Evolutionary conservation across 192 early-diverging fungal genomes (phyloP), one percentile per base, ranked within the genome.

Genomic region (Coemansia interrupta): DNA sequence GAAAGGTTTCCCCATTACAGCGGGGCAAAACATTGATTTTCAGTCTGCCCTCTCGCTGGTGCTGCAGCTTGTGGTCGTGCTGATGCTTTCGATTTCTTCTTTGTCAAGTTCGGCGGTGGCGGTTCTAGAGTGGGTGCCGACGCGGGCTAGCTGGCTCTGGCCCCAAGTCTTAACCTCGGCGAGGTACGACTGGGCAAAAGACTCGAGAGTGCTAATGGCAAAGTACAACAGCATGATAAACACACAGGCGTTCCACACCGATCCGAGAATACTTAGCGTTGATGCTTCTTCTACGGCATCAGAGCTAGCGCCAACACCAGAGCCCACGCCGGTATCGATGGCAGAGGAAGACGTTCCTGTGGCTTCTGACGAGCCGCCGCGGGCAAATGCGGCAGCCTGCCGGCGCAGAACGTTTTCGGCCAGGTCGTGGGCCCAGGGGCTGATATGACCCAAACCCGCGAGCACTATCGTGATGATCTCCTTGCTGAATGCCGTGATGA

Each of bases 201-300:
- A 76, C 69, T 96, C 92, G 14, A 95, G 80, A 23, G 91, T 87
- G 52, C 87, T 90, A 10, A 92, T 56, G 4, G 84, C 70, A 83
- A 95, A 97, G 76, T 94, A 95, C 0, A 81, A 72, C 28, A 95
- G 83, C 92, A 92, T 97, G 14, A 84, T 61, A 12, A 82, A 75
- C 13, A 96, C 76, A 38, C 95, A 64, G 2, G 78, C 73, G 65
- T 95, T 95, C 93, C 93, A 97, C 26, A 82, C 72, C 0, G 78
- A 67, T 5, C 82, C 81, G 43, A 89, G 53, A 60, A 90, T 61
- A 63, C 71, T 87, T 15, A 82, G 68, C 53, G 78, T 62, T 57
- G 65, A 64, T 1, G 64, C 36, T 36, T 70, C 66, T n/a, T 13
- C 22, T 20, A 59, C 69, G 10, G 68, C 18, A 15, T 17, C 3